phyloP scores from a whole-genome alignment of 2,329 filamentous ascomycete genomes.

The Lojkania enalia region DNA sequence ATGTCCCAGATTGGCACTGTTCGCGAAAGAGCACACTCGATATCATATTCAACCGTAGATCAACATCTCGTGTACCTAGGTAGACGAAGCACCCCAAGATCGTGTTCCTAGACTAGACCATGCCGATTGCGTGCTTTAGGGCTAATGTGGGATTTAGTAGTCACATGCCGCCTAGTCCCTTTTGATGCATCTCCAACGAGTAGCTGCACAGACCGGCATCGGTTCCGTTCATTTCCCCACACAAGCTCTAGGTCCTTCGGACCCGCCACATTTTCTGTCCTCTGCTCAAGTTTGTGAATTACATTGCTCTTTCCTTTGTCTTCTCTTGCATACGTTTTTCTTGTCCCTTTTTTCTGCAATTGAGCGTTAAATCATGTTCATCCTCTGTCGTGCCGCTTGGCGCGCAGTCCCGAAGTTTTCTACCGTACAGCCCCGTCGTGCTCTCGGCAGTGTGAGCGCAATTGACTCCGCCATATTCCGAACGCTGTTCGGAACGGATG shows the following conservation, averaged over 20 bases:
- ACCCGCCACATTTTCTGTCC: constrained; percentile 21
- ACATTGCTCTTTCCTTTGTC: constrained; percentile 12
- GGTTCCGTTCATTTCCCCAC: constrained; percentile 23
- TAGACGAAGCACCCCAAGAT: too few species aligned
- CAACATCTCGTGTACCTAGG: too few species aligned
- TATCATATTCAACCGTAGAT: too few species aligned
- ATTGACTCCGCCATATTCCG: constrained; percentile 58
- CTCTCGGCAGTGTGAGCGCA: constrained; percentile 38
- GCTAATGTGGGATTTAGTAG: too few species aligned
- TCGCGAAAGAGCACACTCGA: too few species aligned
- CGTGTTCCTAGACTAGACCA: too few species aligned
- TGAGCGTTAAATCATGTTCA: constrained; percentile 29
- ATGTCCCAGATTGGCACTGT: too few species aligned
- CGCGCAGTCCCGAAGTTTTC: constrained; percentile 24
- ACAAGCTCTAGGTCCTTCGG: constrained; percentile 20
- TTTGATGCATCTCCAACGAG: neutral
- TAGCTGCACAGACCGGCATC: constrained; percentile 12
- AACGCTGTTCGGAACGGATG: constrained; percentile 56
- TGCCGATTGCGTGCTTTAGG: too few species aligned
- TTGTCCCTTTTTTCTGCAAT: constrained; percentile 8
- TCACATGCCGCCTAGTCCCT: too few species aligned
- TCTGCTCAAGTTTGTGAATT: constrained; percentile 22
- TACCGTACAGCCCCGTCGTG: constrained; percentile 19
- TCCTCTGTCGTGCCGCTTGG: constrained; percentile 29
- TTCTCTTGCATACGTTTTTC: constrained; percentile 9